Conservation (phyloP, 192 early-diverging fungal species). For the Linnemannia zychae region DNA sequence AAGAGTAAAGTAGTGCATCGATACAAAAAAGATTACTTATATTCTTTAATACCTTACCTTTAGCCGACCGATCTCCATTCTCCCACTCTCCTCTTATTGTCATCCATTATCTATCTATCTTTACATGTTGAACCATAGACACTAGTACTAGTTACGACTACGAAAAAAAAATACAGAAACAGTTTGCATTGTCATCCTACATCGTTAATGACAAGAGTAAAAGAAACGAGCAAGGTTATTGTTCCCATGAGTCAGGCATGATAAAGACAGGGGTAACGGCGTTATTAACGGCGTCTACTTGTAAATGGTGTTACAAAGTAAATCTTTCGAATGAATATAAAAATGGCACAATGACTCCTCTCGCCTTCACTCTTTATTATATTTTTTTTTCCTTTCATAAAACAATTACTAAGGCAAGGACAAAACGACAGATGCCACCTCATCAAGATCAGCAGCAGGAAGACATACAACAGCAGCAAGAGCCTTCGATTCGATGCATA, state of each 20-base stretch:
- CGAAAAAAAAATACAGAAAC: background rate
- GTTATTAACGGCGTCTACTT: background rate
- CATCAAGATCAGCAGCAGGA: background rate
- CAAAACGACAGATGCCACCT: background rate
- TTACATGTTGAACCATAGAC: background rate
- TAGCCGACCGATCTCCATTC: background rate
- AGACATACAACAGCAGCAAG: background rate
- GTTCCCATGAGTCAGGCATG: background rate
- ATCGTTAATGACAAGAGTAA: background rate
- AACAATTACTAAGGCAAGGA: background rate
- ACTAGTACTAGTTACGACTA: background rate
- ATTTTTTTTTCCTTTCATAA: no score
- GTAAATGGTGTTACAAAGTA: no score
- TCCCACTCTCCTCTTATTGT: background rate
- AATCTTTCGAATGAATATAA: background rate
- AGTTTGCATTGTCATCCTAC: background rate
- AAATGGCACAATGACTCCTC: background rate
- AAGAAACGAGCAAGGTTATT: background rate
- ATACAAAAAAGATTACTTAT: background rate
- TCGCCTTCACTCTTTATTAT: background rate
- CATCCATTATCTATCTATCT: background rate
- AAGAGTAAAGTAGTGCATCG: background rate
- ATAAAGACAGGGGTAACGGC: background rate
- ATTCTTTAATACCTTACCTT: background rate
- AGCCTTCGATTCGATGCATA: constrained; percentile 10